Base-by-base conservation (phyloP, 768 basidiomycete species). In the Mycena sanguinolenta region DNA sequence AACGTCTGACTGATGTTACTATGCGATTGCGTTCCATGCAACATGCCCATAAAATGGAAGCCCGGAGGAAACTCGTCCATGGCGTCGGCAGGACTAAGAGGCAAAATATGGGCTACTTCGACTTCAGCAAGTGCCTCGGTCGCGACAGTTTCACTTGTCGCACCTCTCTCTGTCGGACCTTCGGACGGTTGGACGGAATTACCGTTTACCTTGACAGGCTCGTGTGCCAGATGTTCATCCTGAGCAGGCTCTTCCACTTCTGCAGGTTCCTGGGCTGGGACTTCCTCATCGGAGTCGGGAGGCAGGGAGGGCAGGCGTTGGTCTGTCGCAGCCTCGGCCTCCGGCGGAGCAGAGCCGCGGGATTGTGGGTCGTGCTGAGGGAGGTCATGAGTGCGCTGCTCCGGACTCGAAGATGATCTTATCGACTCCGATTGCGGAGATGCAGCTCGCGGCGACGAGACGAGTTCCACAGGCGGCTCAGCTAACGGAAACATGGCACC, bases 371-470 rank as follows among this genome's bases (percentile, higher is more conserved):
- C 62, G 3, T 30, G 49, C 32, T 38, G 42, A 5, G 60, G 65
- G 28, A 58, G 65, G 30, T 49, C 55, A 36, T 49, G 57, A 38
- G 53, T 19, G 21, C 72, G 65, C 21, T 69, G 69, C 30, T 73
- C 72, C 27, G 72, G 72, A 38, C 72, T 73, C 19, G 72, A 73
- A 38, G 72, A 73, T 1, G 72, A 73, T 14, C 72, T 65, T n/a
- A 73, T 73, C 25, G 71, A 72, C 28, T 69, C 67, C 16, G 62
- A 62, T 8, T 50, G 53, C 16, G 61, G 46, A 9, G 60, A 58
- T 32, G 30, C 46, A 14, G 68, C 5, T 25, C 55, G 59, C 12
- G 58, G 53, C 25, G 67, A 8, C 28, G 32, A 42, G 23, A 13
- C 3, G n/a, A 38, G 57, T 38, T 64, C 32, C 27, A 44, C 60